These are phyloP conservation scores for Gigaspora rosea DNA, from an alignment of 192 early-diverging fungal species.

Conservation along the genomic window DNA sequence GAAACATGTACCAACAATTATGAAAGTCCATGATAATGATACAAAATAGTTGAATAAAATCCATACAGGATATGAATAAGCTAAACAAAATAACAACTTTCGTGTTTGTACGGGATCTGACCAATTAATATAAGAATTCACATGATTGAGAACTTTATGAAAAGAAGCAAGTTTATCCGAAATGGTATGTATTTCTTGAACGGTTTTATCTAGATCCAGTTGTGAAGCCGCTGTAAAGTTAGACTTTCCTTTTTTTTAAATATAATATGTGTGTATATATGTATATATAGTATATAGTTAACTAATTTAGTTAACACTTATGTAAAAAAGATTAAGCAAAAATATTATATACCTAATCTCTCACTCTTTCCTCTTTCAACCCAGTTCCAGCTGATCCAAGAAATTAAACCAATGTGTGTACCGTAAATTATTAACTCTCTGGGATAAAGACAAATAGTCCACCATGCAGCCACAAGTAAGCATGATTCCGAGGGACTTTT, in stretches of 20 bases:
- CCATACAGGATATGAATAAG: constrained; percentile 43
- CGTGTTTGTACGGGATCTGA: constrained; percentile 38
- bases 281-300: too few species aligned
- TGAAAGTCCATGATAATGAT: constrained; percentile 40
- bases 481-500: constrained; percentile 45
- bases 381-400: constrained; percentile 41
- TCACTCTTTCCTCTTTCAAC: constrained; percentile 39
- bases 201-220: constrained; percentile 40
- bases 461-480: constrained; percentile 47
- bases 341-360: constrained; percentile 27
- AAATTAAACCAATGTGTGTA: constrained; percentile 36
- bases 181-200: constrained; percentile 47
- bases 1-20: constrained; percentile 36
- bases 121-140: constrained; percentile 42
- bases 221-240: constrained; percentile 27
- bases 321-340: too few species aligned
- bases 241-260: constrained; percentile 16
- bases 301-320: too few species aligned
- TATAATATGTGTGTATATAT: too few species aligned
- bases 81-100: constrained; percentile 21
- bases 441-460: constrained; percentile 46
- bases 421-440: constrained; percentile 42
- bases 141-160: constrained; percentile 35
- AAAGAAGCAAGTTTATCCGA: constrained; percentile 43
- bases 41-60: constrained; percentile 42